Conservation (phyloP, 805 yeast genomes). For the Candida caryicola region DNA sequence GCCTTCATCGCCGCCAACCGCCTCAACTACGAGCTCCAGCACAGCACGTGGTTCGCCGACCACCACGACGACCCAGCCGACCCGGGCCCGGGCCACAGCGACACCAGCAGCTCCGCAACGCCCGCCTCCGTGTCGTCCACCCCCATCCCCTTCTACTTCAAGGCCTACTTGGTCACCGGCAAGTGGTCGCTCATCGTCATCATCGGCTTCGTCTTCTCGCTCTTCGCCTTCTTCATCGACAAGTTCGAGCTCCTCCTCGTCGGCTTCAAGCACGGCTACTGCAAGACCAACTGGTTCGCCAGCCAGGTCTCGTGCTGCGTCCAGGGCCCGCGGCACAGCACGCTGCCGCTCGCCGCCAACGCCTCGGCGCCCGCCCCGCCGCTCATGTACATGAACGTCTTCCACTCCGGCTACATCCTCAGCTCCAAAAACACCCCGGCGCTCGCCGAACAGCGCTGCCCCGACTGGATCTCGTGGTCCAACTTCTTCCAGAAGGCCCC, state of each 20-base stretch:
- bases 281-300: conserved; percentile 43
- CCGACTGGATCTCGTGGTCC: conserved; percentile 48
- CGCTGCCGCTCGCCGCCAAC: conserved; percentile 3
- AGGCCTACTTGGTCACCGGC: conserved; percentile 36
- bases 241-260: conserved; percentile 45
- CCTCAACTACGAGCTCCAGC: conserved; percentile 36
- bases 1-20: conserved; percentile 45
- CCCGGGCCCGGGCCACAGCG: conserved; percentile 1
- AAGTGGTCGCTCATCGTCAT: conserved; percentile 50
- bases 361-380: conserved; percentile 2
- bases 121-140: not conserved
- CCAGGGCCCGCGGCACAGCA: not conserved
- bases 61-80: conserved; percentile 6
- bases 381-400: conserved; percentile 13
- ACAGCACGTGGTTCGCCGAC: conserved; percentile 23
- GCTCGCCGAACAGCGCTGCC: not conserved
- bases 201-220: conserved; percentile 44
- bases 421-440: conserved; percentile 4
- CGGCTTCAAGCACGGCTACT: conserved; percentile 53
- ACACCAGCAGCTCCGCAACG: conserved; percentile 1
- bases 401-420: conserved; percentile 19
- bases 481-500: conserved; percentile 18
- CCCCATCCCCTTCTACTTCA: conserved; percentile 20
- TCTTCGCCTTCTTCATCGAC: conserved; percentile 51
- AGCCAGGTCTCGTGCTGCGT: conserved; percentile 44